Conservation (phyloP, 1,284 basidiomycete species). For the Ustilago cynodontis region DNA sequence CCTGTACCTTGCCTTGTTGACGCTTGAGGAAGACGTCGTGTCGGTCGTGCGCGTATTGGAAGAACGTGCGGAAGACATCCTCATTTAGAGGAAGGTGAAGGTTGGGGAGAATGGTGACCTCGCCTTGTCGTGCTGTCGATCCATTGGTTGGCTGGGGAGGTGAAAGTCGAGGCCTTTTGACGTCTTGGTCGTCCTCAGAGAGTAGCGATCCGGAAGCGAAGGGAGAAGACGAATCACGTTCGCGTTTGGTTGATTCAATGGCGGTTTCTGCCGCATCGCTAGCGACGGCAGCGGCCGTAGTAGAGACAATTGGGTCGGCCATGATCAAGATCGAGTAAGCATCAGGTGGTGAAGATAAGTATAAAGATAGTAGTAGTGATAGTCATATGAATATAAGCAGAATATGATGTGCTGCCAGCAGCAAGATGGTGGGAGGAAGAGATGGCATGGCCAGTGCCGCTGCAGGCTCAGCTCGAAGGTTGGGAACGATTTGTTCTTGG, state of each 20-base stretch:
- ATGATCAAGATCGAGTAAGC: not conserved
- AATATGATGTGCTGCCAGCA: too few relatives aligned
- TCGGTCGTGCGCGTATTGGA: slow-evolving; percentile 42
- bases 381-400: too few relatives aligned
- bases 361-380: not conserved
- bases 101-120: slow-evolving; percentile 35
- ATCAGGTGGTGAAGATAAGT: not conserved
- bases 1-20: slow-evolving; percentile 13
- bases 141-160: not conserved
- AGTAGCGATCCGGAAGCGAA: not conserved
- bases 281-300: not conserved
- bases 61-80: slow-evolving; percentile 34
- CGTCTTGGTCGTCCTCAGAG: not conserved
- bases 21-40: slow-evolving; percentile 33
- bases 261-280: not conserved
- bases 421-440: not conserved
- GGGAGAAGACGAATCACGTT: slow-evolving; percentile 9
- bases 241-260: slow-evolving; percentile 15
- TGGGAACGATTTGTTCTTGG: not conserved
- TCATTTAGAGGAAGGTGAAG: slow-evolving; percentile 46
- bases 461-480: not conserved
- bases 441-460: not conserved
- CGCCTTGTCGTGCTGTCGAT: slow-evolving; percentile 6
- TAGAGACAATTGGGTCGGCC: not conserved
- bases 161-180: slow-evolving; percentile 12